These are phyloP conservation scores for Ophiostoma sp. DNA, from an alignment of 2,329 filamentous ascomycete species.

Conservation along the genomic window DNA sequence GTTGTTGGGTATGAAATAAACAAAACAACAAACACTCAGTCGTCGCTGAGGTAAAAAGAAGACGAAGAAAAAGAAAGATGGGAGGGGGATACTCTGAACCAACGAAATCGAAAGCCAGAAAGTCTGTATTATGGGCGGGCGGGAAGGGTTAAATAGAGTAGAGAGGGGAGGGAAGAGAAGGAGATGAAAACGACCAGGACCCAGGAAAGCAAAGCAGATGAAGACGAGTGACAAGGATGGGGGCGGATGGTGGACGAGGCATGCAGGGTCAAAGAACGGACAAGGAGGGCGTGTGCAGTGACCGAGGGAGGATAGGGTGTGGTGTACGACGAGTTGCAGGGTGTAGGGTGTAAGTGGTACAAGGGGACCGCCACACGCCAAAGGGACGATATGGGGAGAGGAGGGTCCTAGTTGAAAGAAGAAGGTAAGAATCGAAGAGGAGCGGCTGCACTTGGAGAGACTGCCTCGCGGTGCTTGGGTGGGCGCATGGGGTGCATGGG, in stretches of 20 bases:
- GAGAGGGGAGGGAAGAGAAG: background rate
- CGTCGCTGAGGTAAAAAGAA: background rate
- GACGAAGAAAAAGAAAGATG: background rate
- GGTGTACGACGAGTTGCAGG: background rate
- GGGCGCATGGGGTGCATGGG: background rate
- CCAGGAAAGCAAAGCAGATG: background rate
- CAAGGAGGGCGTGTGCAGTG: slow-evolving; percentile 5
- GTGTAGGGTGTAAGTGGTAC: slow-evolving; percentile 12
- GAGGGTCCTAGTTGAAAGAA: slow-evolving; percentile 7
- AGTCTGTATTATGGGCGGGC: background rate
- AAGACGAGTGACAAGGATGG: slow-evolving; percentile 8
- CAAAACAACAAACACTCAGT: background rate
- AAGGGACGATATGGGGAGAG: background rate
- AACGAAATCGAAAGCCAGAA: background rate
- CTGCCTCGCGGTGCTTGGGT: background rate
- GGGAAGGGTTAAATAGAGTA: slow-evolving; percentile 21
- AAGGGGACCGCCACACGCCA: background rate
- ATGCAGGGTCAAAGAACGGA: background rate
- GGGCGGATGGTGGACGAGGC: background rate
- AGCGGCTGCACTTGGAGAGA: background rate
- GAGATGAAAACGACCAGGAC: background rate
- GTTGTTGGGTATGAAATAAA: background rate
- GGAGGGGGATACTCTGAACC: background rate
- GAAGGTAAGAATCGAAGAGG: slow-evolving; percentile 13
- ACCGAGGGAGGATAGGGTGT: background rate